Evolutionary conservation across 2,329 filamentous ascomycete species (phyloP).

Genomic region (Nigrospora osmanthi): DNA sequence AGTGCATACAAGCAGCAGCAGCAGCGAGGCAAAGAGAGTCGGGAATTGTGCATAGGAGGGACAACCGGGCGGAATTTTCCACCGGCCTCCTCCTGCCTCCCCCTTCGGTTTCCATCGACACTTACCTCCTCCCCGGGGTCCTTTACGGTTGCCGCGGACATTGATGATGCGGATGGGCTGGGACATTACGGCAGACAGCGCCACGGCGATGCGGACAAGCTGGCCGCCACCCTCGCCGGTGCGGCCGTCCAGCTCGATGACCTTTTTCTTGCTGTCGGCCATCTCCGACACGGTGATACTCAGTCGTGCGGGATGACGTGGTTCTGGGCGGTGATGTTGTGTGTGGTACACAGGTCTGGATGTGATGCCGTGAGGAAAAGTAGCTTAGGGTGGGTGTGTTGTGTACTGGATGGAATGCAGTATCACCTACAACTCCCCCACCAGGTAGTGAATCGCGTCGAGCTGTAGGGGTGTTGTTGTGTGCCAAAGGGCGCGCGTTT

Average conservation of each 20-base stretch:
- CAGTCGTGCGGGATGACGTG: background rate
- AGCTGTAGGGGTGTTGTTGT: background rate
- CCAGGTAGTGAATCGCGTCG: background rate
- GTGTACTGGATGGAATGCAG: background rate
- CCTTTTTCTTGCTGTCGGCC: slow-evolving; percentile 3
- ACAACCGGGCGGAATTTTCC: too few species aligned
- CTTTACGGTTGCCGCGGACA: slow-evolving; percentile 45
- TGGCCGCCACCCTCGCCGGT: slow-evolving; percentile 57
- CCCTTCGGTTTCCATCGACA: background rate
- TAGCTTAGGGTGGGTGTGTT: background rate
- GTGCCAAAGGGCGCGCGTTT: background rate
- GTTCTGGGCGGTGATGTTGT: background rate
- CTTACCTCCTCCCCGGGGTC: slow-evolving; percentile 21
- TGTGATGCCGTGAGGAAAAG: background rate
- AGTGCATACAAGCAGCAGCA: too few species aligned
- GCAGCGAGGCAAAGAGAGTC: background rate
- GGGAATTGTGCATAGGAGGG: background rate
- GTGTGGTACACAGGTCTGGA: background rate
- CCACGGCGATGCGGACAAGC: slow-evolving; percentile 47
- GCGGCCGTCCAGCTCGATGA: slow-evolving; percentile 43
- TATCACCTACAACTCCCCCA: background rate
- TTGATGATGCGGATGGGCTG: slow-evolving; percentile 45
- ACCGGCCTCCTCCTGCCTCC: too few species aligned
- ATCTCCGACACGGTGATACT: background rate
- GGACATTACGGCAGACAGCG: slow-evolving; percentile 46